Conservation (phyloP, 2,329 filamentous ascomycete genomes). For the Penicillium sp. region DNA sequence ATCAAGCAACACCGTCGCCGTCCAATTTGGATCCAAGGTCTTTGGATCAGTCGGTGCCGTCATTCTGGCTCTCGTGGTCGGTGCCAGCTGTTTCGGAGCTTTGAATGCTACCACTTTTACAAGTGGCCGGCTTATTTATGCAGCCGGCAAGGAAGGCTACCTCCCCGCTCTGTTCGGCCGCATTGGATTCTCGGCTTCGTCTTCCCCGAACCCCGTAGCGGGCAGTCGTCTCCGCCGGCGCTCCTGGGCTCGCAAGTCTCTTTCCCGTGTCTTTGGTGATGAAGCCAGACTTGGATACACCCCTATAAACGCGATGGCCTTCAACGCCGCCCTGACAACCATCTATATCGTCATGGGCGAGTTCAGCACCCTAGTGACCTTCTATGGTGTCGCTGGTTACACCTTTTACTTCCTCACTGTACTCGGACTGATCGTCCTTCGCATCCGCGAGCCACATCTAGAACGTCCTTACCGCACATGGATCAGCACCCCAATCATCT, state of each 20-base stretch:
- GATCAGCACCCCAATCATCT: conserved; percentile 96
- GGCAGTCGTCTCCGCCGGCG: conserved; percentile 41
- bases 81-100: conserved; percentile 88
- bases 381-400: conserved; percentile 96
- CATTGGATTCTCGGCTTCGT: conserved; percentile 63
- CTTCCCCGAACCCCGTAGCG: conserved; percentile 20
- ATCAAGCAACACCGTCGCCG: conserved; percentile 89
- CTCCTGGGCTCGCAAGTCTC: conserved; percentile 57
- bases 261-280: conserved; percentile 69
- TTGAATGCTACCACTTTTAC: conserved; percentile 95
- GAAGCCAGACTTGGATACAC: conserved; percentile 83
- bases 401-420: conserved; percentile 97
- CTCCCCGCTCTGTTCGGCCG: conserved; percentile 79
- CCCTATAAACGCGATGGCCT: conserved; percentile 83
- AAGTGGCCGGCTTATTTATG: conserved; percentile 85
- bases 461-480: conserved; percentile 92
- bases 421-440: conserved; percentile 83
- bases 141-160: conserved; percentile 92
- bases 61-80: conserved; percentile 82
- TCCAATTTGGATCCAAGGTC: conserved; percentile 85
- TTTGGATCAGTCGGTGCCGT: conserved; percentile 82
- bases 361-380: conserved; percentile 87
- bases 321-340: conserved; percentile 73
- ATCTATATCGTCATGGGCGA: conserved; percentile 83
- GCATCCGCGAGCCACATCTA: conserved; percentile 80